Percentiles rank a stretch among this genome's conserved stretches.
These are phyloP conservation scores for Sclerotinia sclerotiorum DNA, from an alignment of 2,329 filamentous ascomycete species.

Conservation along the genomic window DNA sequence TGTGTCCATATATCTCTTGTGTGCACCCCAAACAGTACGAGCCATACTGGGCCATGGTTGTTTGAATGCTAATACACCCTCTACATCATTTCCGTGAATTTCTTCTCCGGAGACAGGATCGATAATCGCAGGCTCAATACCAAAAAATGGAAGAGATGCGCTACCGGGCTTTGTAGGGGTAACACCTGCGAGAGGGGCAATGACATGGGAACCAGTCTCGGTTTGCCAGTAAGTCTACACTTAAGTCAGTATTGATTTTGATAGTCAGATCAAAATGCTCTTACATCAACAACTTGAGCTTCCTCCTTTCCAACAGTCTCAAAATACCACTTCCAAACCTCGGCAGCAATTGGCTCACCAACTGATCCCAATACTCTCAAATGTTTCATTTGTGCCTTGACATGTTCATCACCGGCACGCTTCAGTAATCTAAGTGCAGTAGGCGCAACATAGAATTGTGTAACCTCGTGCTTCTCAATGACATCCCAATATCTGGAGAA, in stretches of 20 bases:
- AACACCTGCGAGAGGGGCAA: slow-evolving; percentile 86
- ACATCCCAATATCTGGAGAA: slow-evolving; percentile 99
- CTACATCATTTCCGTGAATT: slow-evolving; percentile 91
- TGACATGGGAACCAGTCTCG: slow-evolving; percentile 95
- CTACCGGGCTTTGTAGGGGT: slow-evolving; percentile 96
- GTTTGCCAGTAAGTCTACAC: slow-evolving; percentile 98
- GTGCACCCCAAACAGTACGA: slow-evolving; percentile 93
- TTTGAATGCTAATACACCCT: slow-evolving; percentile 71
- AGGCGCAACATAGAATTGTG: slow-evolving; percentile 97
- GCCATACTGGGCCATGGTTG: slow-evolving; percentile 99
- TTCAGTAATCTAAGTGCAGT: slow-evolving; percentile 92
- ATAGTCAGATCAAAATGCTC: slow-evolving; percentile 48
- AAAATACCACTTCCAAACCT: slow-evolving; percentile 99
- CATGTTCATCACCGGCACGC: slow-evolving; percentile 89
- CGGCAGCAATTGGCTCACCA: slow-evolving; percentile 94
- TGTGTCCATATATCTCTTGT: slow-evolving; percentile 98
- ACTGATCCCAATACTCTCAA: slow-evolving; percentile 91
- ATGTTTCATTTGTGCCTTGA: slow-evolving; percentile 85
- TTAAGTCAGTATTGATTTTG: slow-evolving; percentile 31
- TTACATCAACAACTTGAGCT: slow-evolving; percentile 89
- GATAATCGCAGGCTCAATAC: slow-evolving; percentile 95
- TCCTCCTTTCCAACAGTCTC: slow-evolving; percentile 92
- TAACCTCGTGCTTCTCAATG: slow-evolving; percentile 90
- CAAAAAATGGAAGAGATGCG: slow-evolving; percentile 95
- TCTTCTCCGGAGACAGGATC: slow-evolving; percentile 94